A percentile compares a stretch with the other conserved stretches of the same genome.
Evolutionary conservation across 176 grass and related monocot species (phyloP).

Genomic region (Aegilops bicornis): DNA sequence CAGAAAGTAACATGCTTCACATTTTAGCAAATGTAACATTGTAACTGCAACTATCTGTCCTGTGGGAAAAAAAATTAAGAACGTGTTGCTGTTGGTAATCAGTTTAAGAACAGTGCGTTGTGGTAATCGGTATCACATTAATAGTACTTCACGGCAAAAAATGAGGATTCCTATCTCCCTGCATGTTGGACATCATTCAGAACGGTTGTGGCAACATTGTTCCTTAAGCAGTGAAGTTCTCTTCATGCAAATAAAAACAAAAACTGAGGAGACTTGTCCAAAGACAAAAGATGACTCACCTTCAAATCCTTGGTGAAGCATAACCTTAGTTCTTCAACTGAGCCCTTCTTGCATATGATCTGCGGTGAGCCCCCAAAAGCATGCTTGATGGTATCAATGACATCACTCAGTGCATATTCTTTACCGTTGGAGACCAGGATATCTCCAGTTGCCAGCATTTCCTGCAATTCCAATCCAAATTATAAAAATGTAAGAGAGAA

Average conservation of each 20-base stretch:
- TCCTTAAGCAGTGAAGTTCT: background rate
- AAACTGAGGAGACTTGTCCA: background rate
- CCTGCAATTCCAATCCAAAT: constrained; percentile 39
- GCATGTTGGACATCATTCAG: background rate
- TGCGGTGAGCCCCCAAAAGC: constrained; percentile 72
- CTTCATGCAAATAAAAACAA: background rate
- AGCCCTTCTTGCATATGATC: constrained; percentile 67
- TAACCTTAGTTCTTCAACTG: constrained; percentile 81
- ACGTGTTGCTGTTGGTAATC: background rate
- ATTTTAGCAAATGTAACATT: constrained; percentile 16
- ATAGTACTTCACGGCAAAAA: background rate
- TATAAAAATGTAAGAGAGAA: background rate
- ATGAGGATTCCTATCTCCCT: background rate
- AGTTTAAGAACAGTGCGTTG: background rate
- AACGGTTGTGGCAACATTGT: background rate
- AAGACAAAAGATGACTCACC: constrained; percentile 41
- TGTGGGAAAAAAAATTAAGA: background rate
- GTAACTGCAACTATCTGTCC: background rate
- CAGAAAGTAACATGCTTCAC: background rate
- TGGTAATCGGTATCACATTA: background rate
- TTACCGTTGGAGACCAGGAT: constrained; percentile 51
- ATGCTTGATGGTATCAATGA: constrained; percentile 50
- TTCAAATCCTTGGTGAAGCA: constrained; percentile 93
- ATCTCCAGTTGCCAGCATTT: constrained; percentile 55
- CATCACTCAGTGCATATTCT: constrained; percentile 55